These are phyloP conservation scores for Populus euphratica DNA, from an alignment of 345 rosid species.

Conservation along the genomic window DNA sequence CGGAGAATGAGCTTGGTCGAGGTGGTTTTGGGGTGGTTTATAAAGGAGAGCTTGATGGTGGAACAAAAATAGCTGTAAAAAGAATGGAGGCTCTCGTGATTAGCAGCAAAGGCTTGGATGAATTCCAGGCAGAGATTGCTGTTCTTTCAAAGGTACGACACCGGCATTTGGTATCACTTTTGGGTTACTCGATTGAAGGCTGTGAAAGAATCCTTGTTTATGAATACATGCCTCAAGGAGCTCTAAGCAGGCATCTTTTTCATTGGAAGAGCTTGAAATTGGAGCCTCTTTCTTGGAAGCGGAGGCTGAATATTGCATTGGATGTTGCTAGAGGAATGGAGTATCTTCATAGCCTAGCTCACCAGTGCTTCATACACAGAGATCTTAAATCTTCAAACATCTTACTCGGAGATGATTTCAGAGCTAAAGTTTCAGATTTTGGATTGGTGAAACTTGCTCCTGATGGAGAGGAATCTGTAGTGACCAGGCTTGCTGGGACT, in stretches of 20 bases:
- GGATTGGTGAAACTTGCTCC: conserved; percentile 83
- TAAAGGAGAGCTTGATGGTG: conserved; percentile 64
- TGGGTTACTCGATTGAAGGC: conserved; percentile 68
- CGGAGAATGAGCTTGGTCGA: conserved; percentile 69
- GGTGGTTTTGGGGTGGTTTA: conserved; percentile 83
- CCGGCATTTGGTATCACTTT: conserved; percentile 66
- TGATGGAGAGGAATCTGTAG: conserved; percentile 59
- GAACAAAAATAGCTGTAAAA: conserved; percentile 73
- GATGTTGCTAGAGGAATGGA: conserved; percentile 85
- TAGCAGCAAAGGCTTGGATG: conserved; percentile 55
- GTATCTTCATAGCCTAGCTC: conserved; percentile 70
- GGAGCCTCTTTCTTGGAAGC: conserved; percentile 74
- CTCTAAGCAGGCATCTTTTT: conserved; percentile 71
- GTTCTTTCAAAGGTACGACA: conserved; percentile 76
- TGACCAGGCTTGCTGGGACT: conserved; percentile 72
- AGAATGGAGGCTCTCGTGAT: conserved; percentile 71
- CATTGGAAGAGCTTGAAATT: conserved; percentile 59
- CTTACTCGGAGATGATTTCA: conserved; percentile 64
- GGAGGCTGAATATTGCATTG: conserved; percentile 60
- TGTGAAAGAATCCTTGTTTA: conserved; percentile 66
- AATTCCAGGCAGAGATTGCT: conserved; percentile 69
- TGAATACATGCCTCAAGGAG: conserved; percentile 78
- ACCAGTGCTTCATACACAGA: conserved; percentile 69
- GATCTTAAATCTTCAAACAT: conserved; percentile 78
- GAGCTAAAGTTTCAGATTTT: conserved; percentile 75